These are phyloP conservation scores for Tagetes erecta DNA, from an alignment of 129 eudicot genomes.

Conservation along the genomic window DNA sequence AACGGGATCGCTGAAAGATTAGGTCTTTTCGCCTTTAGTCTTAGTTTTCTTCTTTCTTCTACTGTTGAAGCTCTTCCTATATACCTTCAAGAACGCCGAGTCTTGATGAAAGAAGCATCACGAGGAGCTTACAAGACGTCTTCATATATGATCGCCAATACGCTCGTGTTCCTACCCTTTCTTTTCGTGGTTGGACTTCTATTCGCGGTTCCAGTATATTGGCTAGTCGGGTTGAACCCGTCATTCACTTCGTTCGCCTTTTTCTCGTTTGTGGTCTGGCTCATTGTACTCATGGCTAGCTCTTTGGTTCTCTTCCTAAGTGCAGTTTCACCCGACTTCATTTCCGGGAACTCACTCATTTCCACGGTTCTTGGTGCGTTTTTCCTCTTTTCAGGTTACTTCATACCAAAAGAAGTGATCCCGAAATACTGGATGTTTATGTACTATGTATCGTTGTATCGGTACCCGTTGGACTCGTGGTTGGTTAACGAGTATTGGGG, in stretches of 20 bases:
- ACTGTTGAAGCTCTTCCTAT: slow-evolving; percentile 98
- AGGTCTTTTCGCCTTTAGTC: slow-evolving; percentile 93
- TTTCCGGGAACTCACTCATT: slow-evolving; percentile 87
- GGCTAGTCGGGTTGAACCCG: slow-evolving; percentile 91
- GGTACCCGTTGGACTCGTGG: slow-evolving; percentile 86
- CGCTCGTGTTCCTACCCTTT: slow-evolving; percentile 83
- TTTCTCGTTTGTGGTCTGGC: slow-evolving; percentile 75
- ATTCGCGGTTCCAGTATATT: slow-evolving; percentile 75
- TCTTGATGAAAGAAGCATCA: slow-evolving; percentile 93
- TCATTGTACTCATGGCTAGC: slow-evolving; percentile 94
- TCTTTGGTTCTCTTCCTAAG: slow-evolving; percentile 87
- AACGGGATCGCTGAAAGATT: slow-evolving; percentile 86
- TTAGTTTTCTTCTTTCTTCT: slow-evolving; percentile 93
- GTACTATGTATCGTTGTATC: slow-evolving; percentile 90
- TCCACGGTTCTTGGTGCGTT: slow-evolving; percentile 91
- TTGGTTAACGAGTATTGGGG: slow-evolving; percentile 92
- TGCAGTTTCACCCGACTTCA: slow-evolving; percentile 87
- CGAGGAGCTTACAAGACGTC: slow-evolving; percentile 83
- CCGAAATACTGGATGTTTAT: slow-evolving; percentile 94
- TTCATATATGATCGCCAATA: slow-evolving; percentile 91
- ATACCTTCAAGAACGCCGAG: slow-evolving; percentile 91
- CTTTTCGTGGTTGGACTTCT: slow-evolving; percentile 72
- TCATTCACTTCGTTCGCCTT: slow-evolving; percentile 62
- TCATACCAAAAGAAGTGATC: slow-evolving; percentile 79
- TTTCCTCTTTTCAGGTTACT: slow-evolving; percentile 93